Percentiles rank a stretch among this genome's conserved stretches.
Conservation (phyloP, 2,329 filamentous ascomycete genomes). For the Fusarium coffeatum region DNA sequence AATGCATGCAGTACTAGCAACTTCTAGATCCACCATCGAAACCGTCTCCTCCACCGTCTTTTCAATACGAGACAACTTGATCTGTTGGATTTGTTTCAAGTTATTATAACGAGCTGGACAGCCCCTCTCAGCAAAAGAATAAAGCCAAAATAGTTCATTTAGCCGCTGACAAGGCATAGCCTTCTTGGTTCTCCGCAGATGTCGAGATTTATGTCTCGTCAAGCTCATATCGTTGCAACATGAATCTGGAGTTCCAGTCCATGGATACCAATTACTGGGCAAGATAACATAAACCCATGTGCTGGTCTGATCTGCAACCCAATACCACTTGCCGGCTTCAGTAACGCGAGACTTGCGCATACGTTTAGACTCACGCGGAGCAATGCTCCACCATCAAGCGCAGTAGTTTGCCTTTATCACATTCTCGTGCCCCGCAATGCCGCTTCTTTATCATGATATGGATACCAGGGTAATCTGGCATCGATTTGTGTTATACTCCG, state of each 20-base stretch:
- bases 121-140: slow-evolving; percentile 5
- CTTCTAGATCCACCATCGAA: slow-evolving; percentile 24
- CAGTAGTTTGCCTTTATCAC: background rate
- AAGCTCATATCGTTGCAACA: background rate
- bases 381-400: slow-evolving; percentile 19
- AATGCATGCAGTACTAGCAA: background rate
- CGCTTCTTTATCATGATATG: background rate
- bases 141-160: background rate
- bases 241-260: background rate
- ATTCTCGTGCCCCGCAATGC: background rate
- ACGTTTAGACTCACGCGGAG: slow-evolving; percentile 32
- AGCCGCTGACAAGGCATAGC: background rate
- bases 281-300: background rate
- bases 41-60: slow-evolving; percentile 36
- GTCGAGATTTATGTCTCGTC: background rate
- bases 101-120: background rate
- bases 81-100: slow-evolving; percentile 16
- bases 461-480: too few relatives aligned
- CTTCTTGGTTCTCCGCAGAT: background rate
- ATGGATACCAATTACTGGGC: background rate
- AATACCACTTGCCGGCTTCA: slow-evolving; percentile 9
- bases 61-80: slow-evolving; percentile 23
- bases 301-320: slow-evolving; percentile 4
- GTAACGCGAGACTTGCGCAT: slow-evolving; percentile 10
- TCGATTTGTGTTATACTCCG: background rate